These are phyloP conservation scores for Erysimum cheiri DNA, from an alignment of 441 rosid genomes.

Conservation along the genomic window DNA sequence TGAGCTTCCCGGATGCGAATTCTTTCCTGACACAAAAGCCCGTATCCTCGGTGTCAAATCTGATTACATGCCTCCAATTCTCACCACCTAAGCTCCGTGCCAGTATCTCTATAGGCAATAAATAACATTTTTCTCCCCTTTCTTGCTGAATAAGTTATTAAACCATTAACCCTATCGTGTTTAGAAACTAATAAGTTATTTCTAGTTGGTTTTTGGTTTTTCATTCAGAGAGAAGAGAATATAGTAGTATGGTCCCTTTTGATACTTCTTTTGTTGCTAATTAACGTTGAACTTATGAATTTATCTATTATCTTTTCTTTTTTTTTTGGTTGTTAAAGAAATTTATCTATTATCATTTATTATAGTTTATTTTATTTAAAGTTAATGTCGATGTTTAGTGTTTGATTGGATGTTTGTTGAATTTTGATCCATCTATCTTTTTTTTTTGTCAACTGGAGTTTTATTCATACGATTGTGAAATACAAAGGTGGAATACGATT, in stretches of 20 bases:
- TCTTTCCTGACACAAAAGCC: slow-evolving; percentile 94
- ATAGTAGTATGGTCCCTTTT: neutral
- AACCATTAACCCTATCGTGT: neutral
- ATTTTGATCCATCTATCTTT: slow-evolving; percentile 2
- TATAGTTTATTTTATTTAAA: neutral
- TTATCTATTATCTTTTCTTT: neutral
- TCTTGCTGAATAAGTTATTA: slow-evolving; percentile 26
- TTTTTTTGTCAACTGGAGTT: too few relatives aligned
- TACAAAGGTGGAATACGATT: too few relatives aligned
- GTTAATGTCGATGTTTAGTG: neutral
- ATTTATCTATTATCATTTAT: too few relatives aligned
- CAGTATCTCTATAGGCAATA: slow-evolving; percentile 12
- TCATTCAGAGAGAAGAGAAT: neutral
- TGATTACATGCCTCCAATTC: slow-evolving; percentile 94
- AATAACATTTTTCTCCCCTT: slow-evolving; percentile 24
- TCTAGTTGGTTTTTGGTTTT: neutral
- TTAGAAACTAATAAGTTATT: slow-evolving; percentile 1
- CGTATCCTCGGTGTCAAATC: slow-evolving; percentile 83
- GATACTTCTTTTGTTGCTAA: slow-evolving; percentile 24
- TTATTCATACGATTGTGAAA: too few relatives aligned
- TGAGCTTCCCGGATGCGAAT: slow-evolving; percentile 72
- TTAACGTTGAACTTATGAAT: slow-evolving; percentile 19
- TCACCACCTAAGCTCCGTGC: slow-evolving; percentile 63
- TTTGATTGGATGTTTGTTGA: neutral
- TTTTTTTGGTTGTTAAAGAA: too few relatives aligned